phyloP scores from a whole-genome alignment of 1,284 basidiomycete genomes.

The Cutaneotrichosporon daszewskae region DNA sequence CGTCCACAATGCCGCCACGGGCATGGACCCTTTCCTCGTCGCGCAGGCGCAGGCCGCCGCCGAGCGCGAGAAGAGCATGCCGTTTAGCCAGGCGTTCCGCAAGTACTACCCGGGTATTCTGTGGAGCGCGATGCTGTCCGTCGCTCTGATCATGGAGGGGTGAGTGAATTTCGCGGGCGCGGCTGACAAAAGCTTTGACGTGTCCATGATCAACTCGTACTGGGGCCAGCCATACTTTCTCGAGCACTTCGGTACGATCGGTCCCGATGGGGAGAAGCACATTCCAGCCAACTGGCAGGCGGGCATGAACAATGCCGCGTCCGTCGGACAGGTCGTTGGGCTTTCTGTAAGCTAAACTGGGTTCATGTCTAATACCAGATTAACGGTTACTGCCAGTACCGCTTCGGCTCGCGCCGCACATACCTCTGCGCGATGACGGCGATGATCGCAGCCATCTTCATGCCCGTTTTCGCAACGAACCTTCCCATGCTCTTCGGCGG shows the following conservation, averaged over 20 bases:
- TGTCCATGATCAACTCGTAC: slow-evolving; percentile 25
- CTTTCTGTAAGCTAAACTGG: too few species aligned
- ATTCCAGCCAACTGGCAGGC: slow-evolving; percentile 21
- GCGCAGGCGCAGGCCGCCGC: slow-evolving; percentile 3
- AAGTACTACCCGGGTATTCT: slow-evolving; percentile 9
- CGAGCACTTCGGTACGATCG: slow-evolving; percentile 21
- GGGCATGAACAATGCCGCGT: slow-evolving; percentile 20
- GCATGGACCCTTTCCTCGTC: slow-evolving; percentile 4
- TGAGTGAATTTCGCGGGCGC: too few species aligned
- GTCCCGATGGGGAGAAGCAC: slow-evolving; percentile 7
- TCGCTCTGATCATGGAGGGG: slow-evolving; percentile 12
- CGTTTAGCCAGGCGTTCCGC: not conserved
- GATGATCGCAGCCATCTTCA: slow-evolving; percentile 39
- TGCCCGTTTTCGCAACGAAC: slow-evolving; percentile 35
- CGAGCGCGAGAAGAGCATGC: slow-evolving; percentile 2
- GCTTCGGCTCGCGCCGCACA: slow-evolving; percentile 17
- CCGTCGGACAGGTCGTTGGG: slow-evolving; percentile 15
- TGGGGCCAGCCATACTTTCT: slow-evolving; percentile 45
- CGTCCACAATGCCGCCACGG: slow-evolving; percentile 2
- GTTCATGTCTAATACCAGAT: too few species aligned
- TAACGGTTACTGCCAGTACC: slow-evolving; percentile 22
- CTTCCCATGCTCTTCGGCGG: slow-evolving; percentile 23
- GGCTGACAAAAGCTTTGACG: slow-evolving; percentile 7
- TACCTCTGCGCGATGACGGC: slow-evolving; percentile 32
- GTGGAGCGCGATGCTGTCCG: slow-evolving; percentile 12